Conservation (phyloP, 257 asterid species). For the Solanum dulcamara region DNA sequence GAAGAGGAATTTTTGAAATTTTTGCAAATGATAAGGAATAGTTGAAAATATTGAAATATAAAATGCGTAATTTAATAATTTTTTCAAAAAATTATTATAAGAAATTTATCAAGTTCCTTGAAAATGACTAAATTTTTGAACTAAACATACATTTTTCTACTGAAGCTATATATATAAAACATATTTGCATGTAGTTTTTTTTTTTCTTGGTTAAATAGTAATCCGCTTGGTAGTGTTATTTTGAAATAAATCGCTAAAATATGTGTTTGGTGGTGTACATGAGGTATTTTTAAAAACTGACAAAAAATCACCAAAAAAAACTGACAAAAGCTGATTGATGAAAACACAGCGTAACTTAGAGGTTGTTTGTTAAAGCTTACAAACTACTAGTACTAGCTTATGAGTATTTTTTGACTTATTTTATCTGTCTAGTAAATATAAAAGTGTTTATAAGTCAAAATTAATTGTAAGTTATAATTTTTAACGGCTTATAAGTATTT, state of each 20-base stretch:
- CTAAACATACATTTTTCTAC: neutral
- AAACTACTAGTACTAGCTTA: neutral
- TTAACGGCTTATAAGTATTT: neutral
- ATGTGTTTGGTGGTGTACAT: neutral
- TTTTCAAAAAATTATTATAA: neutral
- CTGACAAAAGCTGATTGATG: no score
- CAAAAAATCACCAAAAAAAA: no score
- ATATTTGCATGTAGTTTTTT: neutral
- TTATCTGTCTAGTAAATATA: neutral
- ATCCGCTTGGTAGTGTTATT: neutral
- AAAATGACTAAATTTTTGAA: neutral
- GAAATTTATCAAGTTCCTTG: neutral
- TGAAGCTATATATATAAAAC: neutral
- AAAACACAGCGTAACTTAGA: neutral
- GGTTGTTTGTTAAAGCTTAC: neutral
- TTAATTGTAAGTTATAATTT: neutral
- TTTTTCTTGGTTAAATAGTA: neutral
- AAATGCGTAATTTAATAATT: no score
- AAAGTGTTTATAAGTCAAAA: neutral
- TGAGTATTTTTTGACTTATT: neutral
- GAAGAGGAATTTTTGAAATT: no score
- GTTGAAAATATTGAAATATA: no score
- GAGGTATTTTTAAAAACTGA: no score
- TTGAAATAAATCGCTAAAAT: neutral
- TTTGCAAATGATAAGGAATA: no score